Evolutionary conservation across 129 eudicot species (phyloP), one percentile per base, ranked within the genome.

Genomic region (Kitagawia praeruptora): DNA sequence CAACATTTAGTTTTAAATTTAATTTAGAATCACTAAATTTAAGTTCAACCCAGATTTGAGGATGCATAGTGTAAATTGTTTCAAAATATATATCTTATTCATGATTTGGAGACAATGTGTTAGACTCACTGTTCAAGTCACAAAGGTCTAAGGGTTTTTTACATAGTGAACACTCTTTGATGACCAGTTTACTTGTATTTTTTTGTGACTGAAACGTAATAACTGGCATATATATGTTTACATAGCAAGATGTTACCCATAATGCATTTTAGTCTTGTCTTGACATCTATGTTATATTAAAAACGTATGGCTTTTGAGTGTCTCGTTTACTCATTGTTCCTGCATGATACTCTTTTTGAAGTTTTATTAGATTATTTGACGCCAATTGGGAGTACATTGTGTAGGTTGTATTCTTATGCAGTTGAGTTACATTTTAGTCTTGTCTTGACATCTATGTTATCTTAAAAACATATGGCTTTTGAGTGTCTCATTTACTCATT

Each of bases 341-440:
- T 56, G 28, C 31, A 56, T 56, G 66, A 10, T 56, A 23, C 28
- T 56, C 66, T 56, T 56, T n/a, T 56, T 13, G n/a, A 56, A 56
- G 4, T 56, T 56, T 10, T 56, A 23, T 56, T 56, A n/a, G 31
- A 56, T 23, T n/a, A 56, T 23, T 23, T 56, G 66, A 56, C 2
- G 4, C 66, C 10, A 1, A 23, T 56, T 56, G 66, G 66, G 8
- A 56, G 66, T 56, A 56, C 66, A 56, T 42, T 41, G 46, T 73
- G 53, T 21, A 73, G 76, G 51, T 73, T 45, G 18, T 49, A 27
- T 45, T 3, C 19, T 72, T 72, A 39, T 21, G 47, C 45, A 31
- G 46, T 37, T 69, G 27, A 76, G 84, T 49, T 70, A 15, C 38
- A n/a, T n/a, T n/a, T n/a, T n/a, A n/a, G n/a, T n/a, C n/a, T n/a